Evolutionary conservation across 805 yeast genomes (phyloP), one percentile per base, ranked within the genome.

Genomic region (Cyberlindnera amylophila): DNA sequence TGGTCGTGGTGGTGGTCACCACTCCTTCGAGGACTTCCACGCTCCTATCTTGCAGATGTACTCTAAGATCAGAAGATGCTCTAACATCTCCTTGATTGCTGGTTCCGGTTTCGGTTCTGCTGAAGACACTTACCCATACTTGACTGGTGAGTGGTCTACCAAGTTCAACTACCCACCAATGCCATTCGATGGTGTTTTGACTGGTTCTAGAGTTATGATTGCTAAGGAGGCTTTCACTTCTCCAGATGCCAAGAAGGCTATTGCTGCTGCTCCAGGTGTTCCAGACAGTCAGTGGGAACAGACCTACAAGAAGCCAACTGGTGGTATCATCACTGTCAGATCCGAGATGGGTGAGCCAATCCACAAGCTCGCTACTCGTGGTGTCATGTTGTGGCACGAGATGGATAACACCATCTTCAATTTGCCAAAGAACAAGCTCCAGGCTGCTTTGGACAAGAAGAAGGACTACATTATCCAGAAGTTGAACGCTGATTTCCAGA

Each of bases 1-100:
- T 77, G 99, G 99, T 68, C 90, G 99, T 78, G 99, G 97, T 72
- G 99, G 99, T 78, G 99, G 99, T 62, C 99, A 93, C 67, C 99
- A 93, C 69, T 91, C 98, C 38, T 93, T 81, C 62, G 99, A 93
- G 75, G 99, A 93, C 71, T 89, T 91, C 93, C 99, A 93, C 68
- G 91, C 90, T 62, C 98, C 99, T 54, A 78, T 93, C 54, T 71
- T 93, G 62, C 96, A 88, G 67, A 93, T 93, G 91, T 93, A 93
- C 70, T 73, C 96, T 53, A 84, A 85, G 73, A 85, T 93, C 59
- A 86, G 99, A 77, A 84, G 88, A 70, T 83, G 89, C 59, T 62
- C 86, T 37, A 93, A 93, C 74, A 88, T 93, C 56, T 74, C 90
- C 43, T 75, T 93, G 57, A 80, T 93, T 59, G 98, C 96, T 42